Conservation (phyloP, 768 basidiomycete species). For the Candolleomyces eurysporus region DNA sequence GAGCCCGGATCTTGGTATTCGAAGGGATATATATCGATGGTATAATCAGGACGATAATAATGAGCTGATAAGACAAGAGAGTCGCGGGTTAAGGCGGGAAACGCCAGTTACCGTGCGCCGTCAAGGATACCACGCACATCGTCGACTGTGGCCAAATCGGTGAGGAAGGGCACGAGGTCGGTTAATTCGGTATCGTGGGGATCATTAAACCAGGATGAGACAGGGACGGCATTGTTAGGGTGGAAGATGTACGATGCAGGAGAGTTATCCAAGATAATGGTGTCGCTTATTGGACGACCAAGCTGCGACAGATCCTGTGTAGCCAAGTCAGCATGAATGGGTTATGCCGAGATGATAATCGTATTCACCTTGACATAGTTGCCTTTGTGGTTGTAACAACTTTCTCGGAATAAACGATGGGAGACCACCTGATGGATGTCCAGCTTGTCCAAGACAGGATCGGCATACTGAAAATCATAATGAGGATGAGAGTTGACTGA, state of each 20-base stretch:
- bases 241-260: constrained; percentile 99
- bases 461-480: constrained; percentile 75
- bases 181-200: constrained; percentile 98
- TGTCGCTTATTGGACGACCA: constrained; percentile 89
- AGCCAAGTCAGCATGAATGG: background rate
- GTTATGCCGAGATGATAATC: constrained; percentile 4
- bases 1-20: background rate
- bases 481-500: constrained; percentile 10
- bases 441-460: constrained; percentile 96
- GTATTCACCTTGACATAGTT: constrained; percentile 93
- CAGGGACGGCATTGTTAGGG: constrained; percentile 97
- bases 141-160: constrained; percentile 79
- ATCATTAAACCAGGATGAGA: constrained; percentile 99
- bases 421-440: constrained; percentile 90
- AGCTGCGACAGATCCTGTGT: constrained; percentile 92
- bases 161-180: constrained; percentile 91
- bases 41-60: constrained; percentile 6
- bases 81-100: background rate
- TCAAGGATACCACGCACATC: constrained; percentile 93
- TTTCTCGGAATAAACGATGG: constrained; percentile 95
- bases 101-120: constrained; percentile 57
- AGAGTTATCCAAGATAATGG: constrained; percentile 98
- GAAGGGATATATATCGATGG: constrained; percentile 2
- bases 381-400: constrained; percentile 98
- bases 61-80: constrained; percentile 5